Evolutionary conservation across 305 asterid species (phyloP).

Genomic region (Fraxinus angustifolia): DNA sequence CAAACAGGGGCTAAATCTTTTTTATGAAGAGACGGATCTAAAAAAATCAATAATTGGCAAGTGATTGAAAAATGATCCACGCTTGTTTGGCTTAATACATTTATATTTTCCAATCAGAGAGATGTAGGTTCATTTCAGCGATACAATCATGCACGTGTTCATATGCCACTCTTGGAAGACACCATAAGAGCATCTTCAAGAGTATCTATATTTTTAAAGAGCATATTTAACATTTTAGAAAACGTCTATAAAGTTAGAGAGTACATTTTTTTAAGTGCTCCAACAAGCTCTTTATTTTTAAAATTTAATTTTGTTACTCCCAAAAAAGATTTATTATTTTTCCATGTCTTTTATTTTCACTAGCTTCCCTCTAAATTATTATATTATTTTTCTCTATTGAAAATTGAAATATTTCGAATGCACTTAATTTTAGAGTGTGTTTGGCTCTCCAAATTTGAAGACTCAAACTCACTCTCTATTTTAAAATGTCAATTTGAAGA

Average conservation of each 20-base stretch:
- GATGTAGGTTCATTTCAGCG: constrained; percentile 6
- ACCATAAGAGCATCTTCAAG: neutral
- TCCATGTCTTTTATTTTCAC: neutral
- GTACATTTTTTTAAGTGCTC: neutral
- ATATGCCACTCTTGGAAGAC: neutral
- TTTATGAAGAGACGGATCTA: neutral
- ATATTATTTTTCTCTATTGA: neutral
- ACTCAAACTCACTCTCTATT: neutral
- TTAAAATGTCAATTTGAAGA: neutral
- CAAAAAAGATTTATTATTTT: too few relatives aligned
- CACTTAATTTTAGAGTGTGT: too few relatives aligned
- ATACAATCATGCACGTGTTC: constrained; percentile 10
- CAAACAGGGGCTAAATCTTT: neutral
- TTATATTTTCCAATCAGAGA: constrained; percentile 11
- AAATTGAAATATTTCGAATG: neutral
- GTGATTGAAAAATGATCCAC: neutral
- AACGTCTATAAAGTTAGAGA: neutral
- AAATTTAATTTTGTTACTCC: neutral
- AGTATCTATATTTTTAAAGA: neutral
- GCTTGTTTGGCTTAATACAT: neutral
- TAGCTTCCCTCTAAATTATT: neutral
- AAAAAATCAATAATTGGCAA: constrained; percentile 2
- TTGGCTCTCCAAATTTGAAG: neutral
- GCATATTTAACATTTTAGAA: neutral
- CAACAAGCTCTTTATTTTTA: neutral